Evolutionary conservation across 228 moss, liverwort and hornwort genomes (phyloP).

Genomic region (Sphagnum magellanicum): DNA sequence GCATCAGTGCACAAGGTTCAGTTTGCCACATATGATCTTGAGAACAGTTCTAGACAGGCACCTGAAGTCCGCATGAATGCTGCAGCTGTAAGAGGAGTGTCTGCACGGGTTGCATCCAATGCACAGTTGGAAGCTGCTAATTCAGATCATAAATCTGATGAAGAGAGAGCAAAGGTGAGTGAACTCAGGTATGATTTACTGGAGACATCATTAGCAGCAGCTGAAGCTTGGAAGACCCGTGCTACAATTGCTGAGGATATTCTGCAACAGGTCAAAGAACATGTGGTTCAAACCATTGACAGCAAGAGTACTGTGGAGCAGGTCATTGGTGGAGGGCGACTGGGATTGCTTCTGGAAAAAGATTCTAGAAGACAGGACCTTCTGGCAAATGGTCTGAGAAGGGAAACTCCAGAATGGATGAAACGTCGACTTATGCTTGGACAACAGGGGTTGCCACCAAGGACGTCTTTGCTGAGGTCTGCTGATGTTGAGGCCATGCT

Average conservation of each 20-base stretch:
- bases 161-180: conserved; percentile 17
- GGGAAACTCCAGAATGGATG: conserved; percentile 86
- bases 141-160: conserved; percentile 18
- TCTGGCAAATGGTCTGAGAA: conserved; percentile 78
- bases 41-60: no score
- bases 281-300: conserved; percentile 24
- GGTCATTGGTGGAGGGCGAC: conserved; percentile 31
- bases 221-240: conserved; percentile 72
- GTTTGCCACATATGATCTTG: no score
- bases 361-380: conserved; percentile 65
- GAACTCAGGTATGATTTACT: conserved; percentile 48
- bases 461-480: conserved; percentile 23
- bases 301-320: conserved; percentile 23
- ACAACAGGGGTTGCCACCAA: conserved; percentile 63
- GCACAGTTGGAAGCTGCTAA: no score
- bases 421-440: conserved; percentile 61
- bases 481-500: conserved; percentile 50
- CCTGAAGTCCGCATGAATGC: no score
- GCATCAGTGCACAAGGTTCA: no score
- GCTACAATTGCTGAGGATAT: conserved; percentile 48
- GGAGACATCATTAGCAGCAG: conserved; percentile 61
- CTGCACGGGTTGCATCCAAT: no score
- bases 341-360: conserved; percentile 63
- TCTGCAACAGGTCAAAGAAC: conserved; percentile 34
- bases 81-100: no score